Base-by-base conservation (phyloP, 495 filamentous ascomycete species). In the Trichocladium uniseriatum region DNA sequence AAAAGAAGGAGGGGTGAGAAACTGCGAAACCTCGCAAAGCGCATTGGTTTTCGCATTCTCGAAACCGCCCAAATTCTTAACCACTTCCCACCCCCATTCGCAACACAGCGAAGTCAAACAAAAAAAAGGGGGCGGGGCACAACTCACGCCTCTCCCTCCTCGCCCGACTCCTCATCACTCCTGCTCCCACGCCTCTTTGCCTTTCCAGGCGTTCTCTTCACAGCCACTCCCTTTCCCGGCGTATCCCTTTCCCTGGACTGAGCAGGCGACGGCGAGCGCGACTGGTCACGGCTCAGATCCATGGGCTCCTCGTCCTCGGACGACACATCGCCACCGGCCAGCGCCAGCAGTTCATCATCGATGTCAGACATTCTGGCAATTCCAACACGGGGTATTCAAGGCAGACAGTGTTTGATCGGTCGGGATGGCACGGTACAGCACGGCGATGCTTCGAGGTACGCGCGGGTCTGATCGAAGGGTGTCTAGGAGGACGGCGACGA, bases 141-240 rank as follows among this genome's bases (percentile, higher is more conserved):
- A 48, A 81, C 88, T 80, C 74, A 94, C 89, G 87, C 75, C 74
- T 94, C 87, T 56, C 85, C 88, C 64, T 94, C 75, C 40, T 94
- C 75, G 43, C 84, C 82, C 43, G 86, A 85, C 38, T 77, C 79
- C 40, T 88, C 82, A 59, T 82, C 75, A 38, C 70, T 75, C 49
- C 52, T 61, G 53, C 69, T 64, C 51, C 59, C 58, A 28, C 69
- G 57, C 61, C 69, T 71, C 10, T 36, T 45, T 50, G 71, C 42
- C 58, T 77, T 79, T 3, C 69, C 68, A 21, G 67, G 61, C 15
- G 75, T 70, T 58, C 73, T 79, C 58, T 67, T 72, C 48, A 55
- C 66, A 45, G 76, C 72, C 43, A 34, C 36, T 6, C 56, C 58
- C 38, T 58, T 63, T 19, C 60, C 54, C 18, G 69, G 46, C 21